Conservation (phyloP, 2,329 filamentous ascomycete species). For the Mycocentrospora acerina region DNA sequence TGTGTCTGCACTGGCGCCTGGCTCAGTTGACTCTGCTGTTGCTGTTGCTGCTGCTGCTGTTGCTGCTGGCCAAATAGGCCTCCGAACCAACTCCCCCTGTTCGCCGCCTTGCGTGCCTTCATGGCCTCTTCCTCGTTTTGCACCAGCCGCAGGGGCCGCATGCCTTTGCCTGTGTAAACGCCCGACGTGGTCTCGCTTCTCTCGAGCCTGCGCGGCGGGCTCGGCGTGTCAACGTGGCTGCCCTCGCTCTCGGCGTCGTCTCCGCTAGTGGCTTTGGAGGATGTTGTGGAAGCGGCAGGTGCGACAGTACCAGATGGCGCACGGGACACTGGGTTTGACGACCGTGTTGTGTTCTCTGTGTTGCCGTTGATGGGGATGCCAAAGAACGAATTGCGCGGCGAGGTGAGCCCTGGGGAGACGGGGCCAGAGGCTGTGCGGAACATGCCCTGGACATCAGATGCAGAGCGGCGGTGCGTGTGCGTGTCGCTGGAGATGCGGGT, state of each 20-base stretch:
- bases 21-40: conserved; percentile 9
- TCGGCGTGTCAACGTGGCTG: conserved; percentile 39
- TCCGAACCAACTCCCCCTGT: conserved; percentile 50
- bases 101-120: conserved; percentile 46
- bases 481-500: conserved; percentile 43
- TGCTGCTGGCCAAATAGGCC: conserved; percentile 46
- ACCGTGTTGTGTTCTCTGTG: conserved; percentile 11
- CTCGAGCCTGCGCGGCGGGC: conserved; percentile 61
- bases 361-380: conserved; percentile 37
- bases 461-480: conserved; percentile 46
- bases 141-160: conserved; percentile 82
- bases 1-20: neutral
- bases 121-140: conserved; percentile 61
- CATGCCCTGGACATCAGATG: conserved; percentile 62
- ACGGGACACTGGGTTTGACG: no score
- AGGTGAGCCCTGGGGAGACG: conserved; percentile 50
- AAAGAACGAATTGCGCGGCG: conserved; percentile 44
- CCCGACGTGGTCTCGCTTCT: conserved; percentile 39
- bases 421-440: conserved; percentile 67
- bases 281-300: no score
- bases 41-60: conserved; percentile 18
- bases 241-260: conserved; percentile 21
- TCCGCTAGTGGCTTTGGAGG: no score
- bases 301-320: conserved; percentile 34
- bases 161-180: conserved; percentile 67